phyloP scores from a whole-genome alignment of 2,329 filamentous ascomycete genomes.

The Esteya vermicola region DNA sequence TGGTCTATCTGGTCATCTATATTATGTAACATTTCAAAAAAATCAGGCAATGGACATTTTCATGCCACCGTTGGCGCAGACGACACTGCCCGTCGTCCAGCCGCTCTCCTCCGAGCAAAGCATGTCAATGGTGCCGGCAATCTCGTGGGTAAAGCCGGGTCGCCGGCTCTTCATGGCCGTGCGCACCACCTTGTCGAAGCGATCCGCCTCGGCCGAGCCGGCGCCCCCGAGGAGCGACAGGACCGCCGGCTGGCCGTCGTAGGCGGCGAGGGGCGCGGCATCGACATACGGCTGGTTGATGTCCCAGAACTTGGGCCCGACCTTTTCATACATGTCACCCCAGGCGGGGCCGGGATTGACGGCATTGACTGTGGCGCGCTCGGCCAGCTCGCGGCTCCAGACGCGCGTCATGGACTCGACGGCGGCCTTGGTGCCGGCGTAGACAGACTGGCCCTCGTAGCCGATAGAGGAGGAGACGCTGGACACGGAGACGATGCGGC shows the following conservation, averaged over 20 bases:
- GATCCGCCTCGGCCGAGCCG: neutral
- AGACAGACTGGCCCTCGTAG: conserved; percentile 39
- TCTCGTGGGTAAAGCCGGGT: neutral
- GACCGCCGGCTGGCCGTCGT: neutral
- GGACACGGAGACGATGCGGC: conserved; percentile 42
- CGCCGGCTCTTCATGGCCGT: conserved; percentile 13
- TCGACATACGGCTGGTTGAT: conserved; percentile 1
- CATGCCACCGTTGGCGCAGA: conserved; percentile 4
- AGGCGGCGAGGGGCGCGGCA: neutral
- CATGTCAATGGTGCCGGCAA: conserved; percentile 2
- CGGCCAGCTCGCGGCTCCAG: conserved; percentile 43
- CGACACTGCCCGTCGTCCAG: conserved; percentile 3
- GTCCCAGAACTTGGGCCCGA: neutral
- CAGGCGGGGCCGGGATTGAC: conserved; percentile 39
- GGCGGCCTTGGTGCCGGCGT: conserved; percentile 48
- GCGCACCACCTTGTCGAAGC: neutral
- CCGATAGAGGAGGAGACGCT: conserved; percentile 37
- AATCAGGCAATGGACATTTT: conserved; percentile 3
- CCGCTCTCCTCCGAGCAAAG: neutral
- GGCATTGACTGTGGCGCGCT: conserved; percentile 41
- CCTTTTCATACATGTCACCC: conserved; percentile 1
- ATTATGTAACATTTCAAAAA: too few species aligned
- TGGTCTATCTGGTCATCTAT: too few species aligned
- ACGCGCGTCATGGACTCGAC: conserved; percentile 45
- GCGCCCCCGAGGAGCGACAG: neutral